Evolutionary conservation across 2,329 filamentous ascomycete species (phyloP), one percentile per base, ranked within the genome.

Genomic region (Coniochaeta sp.): DNA sequence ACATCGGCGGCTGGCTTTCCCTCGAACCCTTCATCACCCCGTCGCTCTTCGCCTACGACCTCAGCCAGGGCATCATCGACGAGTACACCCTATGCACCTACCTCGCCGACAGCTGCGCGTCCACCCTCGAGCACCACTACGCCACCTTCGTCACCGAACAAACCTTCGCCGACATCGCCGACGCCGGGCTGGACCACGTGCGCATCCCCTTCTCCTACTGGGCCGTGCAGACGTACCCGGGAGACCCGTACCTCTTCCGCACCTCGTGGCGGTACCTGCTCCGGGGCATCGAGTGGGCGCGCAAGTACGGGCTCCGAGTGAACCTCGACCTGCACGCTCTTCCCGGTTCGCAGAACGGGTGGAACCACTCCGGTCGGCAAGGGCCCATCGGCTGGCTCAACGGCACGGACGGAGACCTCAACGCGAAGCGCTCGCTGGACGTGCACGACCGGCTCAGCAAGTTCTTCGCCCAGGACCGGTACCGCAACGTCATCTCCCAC

Each of bases 1-100:
- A 96, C 68, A 72, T 98, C 1, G 95, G 95, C 57, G 95, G 95
- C 14, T 99, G 95, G 95, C 83, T 99, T 1, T 90, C 89, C 2
- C 77, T 99, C 14, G 95, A 99, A 69, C 95, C 95, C 0, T 97
- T 96, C 72, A 98, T 99, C 71, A 93, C 91, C 4, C 95, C 95
- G 0, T 97, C 93, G 0, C 81, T 96, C 28, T 99, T 99, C 75
- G 76, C 85, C 62, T 82, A 82, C 63, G 91, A 89, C 70, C 77
- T 79, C 5, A 71, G 72, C 17, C 65, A 87, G 77, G 77, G 85
- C 5, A 84, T 98, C 47, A 81, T 98, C 19, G 95, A 99, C 69
- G 95, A 99, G 73, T 98, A 85, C 74, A 96, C 90, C 0, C 79
- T 98, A 26, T 86, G 85, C 62, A 74, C 79, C 52, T 82, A 89